phyloP scores from a whole-genome alignment of 768 basidiomycete genomes.

The Terana coerulea region DNA sequence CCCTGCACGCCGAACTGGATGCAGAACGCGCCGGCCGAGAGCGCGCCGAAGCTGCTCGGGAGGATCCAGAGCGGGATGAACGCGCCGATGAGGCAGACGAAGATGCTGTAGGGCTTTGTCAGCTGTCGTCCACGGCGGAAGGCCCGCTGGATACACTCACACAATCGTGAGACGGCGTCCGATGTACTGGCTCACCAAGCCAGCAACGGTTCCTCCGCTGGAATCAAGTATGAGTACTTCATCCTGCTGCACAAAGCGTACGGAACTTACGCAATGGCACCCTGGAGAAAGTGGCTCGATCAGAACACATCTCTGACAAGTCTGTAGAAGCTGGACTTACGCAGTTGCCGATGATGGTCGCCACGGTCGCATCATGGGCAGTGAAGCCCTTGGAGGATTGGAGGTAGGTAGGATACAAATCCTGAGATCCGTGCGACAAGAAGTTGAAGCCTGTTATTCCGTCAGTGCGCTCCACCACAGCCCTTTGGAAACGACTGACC shows the following conservation, averaged over 20 bases:
- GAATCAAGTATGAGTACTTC: slow-evolving; percentile 17
- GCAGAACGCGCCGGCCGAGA: slow-evolving; percentile 83
- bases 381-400: slow-evolving; percentile 58
- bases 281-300: slow-evolving; percentile 23
- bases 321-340: slow-evolving; percentile 32
- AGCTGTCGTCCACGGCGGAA: neutral
- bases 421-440: slow-evolving; percentile 52
- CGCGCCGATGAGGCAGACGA: slow-evolving; percentile 50
- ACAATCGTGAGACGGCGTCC: slow-evolving; percentile 85
- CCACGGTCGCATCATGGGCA: slow-evolving; percentile 55
- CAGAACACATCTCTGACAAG: neutral
- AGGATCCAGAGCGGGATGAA: slow-evolving; percentile 85
- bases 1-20: slow-evolving; percentile 88
- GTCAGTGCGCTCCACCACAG: too few species aligned
- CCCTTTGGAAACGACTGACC: slow-evolving; percentile 28
- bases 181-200: slow-evolving; percentile 67
- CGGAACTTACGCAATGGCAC: slow-evolving; percentile 39
- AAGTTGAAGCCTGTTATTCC: slow-evolving; percentile 41
- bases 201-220: slow-evolving; percentile 69
- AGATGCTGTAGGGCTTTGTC: slow-evolving; percentile 36
- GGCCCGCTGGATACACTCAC: slow-evolving; percentile 15
- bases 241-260: too few species aligned
- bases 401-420: slow-evolving; percentile 81
- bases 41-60: slow-evolving; percentile 59
- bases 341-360: slow-evolving; percentile 80